Base-by-base conservation (phyloP, 2,329 filamentous ascomycete genomes). In the Onygenales sp. region DNA sequence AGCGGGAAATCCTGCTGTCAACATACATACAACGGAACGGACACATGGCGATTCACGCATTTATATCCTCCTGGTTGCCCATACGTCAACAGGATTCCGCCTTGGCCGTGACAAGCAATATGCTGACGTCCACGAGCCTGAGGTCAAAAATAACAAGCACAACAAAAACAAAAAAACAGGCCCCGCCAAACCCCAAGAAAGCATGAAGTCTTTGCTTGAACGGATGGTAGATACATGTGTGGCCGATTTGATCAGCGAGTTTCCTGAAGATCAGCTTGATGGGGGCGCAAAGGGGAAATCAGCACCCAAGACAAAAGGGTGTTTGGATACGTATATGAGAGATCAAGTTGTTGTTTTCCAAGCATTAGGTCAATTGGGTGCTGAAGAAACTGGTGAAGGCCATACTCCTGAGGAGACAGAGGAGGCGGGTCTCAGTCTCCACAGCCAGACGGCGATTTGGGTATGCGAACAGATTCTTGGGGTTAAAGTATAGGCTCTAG, bases 271-370 rank as follows among this genome's bases (percentile, higher is more conserved):
- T 0, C n/a, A 55, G 43, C 53, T 54, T n/a, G 52, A 55, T 38
- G 43, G 14, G 38, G 33, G 32, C 8, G 17, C 21, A 41, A 57
- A 35, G 46, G 21, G 17, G 31, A 33, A 14, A 27, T 36, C 53
- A 48, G 33, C 14, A 3, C 27, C 41, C 6, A 9, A 52, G 13
- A 8, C 59, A 32, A 42, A 55, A 50, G 51, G 76, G 0, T 78
- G 72, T 58, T 73, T 82, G 3, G 81, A 84, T 59, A 72, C 75
- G 60, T 71, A 74, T 56, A 72, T 81, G 73, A 68, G 77, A 43
- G 81, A 84, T 63, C 81, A 84, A 59, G 58, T 84, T 31, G 76
- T 82, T 1, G 71, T 84, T 0, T 84, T 81, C 54, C 78, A 83
- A 60, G 78, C 78, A 13, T 64, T 84, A 17, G 78, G 78, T 4